These are phyloP conservation scores for Silybum marianum DNA, from an alignment of 129 eudicot species.

Conservation along the genomic window DNA sequence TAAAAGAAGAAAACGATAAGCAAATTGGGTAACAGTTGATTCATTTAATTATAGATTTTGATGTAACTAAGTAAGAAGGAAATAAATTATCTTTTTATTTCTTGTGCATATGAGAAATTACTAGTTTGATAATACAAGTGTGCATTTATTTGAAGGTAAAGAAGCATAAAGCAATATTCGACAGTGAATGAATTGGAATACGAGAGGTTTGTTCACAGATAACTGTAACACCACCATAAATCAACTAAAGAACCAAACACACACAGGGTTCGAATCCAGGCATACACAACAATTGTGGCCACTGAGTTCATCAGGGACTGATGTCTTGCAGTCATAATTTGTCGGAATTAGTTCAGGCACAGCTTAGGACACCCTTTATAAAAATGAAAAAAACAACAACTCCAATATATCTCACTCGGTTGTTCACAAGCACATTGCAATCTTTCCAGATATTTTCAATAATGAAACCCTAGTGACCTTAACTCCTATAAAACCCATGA, in stretches of 20 bases:
- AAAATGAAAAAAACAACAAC: background rate
- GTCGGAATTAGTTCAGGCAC: no score
- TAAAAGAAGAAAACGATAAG: background rate
- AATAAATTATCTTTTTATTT: no score
- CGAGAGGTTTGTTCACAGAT: background rate
- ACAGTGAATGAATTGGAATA: background rate
- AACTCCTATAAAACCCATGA: no score
- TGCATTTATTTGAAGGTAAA: background rate
- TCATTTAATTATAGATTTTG: background rate
- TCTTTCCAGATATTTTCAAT: no score
- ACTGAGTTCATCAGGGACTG: no score
- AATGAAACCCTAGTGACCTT: no score
- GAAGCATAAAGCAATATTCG: background rate
- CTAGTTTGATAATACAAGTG: background rate
- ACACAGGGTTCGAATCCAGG: background rate
- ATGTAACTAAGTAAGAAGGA: no score
- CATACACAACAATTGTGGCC: no score
- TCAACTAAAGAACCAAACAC: background rate
- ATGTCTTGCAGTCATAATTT: no score
- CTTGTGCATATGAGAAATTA: background rate
- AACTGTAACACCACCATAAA: background rate
- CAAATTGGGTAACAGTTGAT: background rate
- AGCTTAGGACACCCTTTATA: no score
- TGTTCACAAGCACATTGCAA: background rate
- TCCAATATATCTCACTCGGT: background rate